Percentiles rank a stretch among this genome's conserved stretches.
phyloP scores from a whole-genome alignment of 73 alveolate genomes.

The Paramecium bursaria region DNA sequence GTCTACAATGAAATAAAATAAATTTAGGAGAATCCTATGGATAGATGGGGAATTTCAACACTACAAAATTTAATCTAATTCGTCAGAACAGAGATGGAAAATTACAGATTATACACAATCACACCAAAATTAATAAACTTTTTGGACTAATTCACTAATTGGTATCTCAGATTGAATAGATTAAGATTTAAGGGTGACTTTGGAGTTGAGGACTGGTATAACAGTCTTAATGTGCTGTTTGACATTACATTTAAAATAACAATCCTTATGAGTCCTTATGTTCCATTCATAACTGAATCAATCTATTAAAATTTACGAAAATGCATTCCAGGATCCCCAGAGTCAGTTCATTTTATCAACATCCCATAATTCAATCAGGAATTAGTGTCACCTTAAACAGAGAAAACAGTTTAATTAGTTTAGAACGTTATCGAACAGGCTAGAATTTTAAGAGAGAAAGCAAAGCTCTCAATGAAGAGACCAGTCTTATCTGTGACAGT shows the following conservation, averaged over 20 bases:
- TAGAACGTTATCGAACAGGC: slow-evolving; percentile 91
- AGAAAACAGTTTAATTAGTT: slow-evolving; percentile 85
- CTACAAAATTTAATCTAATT: slow-evolving; percentile 88
- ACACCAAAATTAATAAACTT: slow-evolving; percentile 86
- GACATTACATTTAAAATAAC: slow-evolving; percentile 88
- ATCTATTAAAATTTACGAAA: slow-evolving; percentile 93
- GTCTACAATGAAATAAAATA: slow-evolving; percentile 75
- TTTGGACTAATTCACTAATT: slow-evolving; percentile 93
- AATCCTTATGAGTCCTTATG: slow-evolving; percentile 94
- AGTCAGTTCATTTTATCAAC: slow-evolving; percentile 92
- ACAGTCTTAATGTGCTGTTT: slow-evolving; percentile 87
- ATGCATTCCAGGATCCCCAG: slow-evolving; percentile 87
- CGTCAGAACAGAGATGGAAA: slow-evolving; percentile 95
- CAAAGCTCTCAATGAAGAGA: slow-evolving; percentile 89
- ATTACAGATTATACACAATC: slow-evolving; percentile 93
- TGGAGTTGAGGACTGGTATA: slow-evolving; percentile 84
- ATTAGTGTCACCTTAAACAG: slow-evolving; percentile 87
- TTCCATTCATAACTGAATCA: slow-evolving; percentile 97
- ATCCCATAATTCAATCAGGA: slow-evolving; percentile 89
- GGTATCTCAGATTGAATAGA: slow-evolving; percentile 98
- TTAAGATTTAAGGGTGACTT: slow-evolving; percentile 96
- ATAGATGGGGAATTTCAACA: slow-evolving; percentile 95
- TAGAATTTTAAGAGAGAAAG: slow-evolving; percentile 92
- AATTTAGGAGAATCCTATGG: slow-evolving; percentile 85
- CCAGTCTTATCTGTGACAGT: slow-evolving; percentile 75